Evolutionary conservation across 2,329 filamentous ascomycete species (phyloP), one percentile per base, ranked within the genome.

Genomic region (Chrysoporthe cubensis): DNA sequence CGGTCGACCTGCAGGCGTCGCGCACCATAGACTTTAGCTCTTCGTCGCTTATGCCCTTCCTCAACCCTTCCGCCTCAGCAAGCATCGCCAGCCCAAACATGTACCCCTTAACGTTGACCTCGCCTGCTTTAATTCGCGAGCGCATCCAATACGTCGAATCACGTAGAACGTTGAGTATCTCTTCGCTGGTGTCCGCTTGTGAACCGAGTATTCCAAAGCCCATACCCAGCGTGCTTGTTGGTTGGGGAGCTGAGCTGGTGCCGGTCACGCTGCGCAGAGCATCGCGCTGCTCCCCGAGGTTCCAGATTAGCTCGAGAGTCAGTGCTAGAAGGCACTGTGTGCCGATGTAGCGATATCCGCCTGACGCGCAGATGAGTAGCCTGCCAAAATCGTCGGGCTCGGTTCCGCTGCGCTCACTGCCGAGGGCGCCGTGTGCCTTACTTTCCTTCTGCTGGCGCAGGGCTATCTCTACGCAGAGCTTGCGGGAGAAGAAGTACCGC

Each of bases 81-180:
- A 71, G 71, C 0, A 84, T 71, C 14, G 82, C 71, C 9, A 73
- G 73, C 1, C 76, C 69, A 14, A 87, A 77, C 21, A 88, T 61
- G 52, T 82, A 82, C 0, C 83, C 83, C 70, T 88, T 88, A 26
- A 84, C 75, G 65, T 87, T 88, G 0, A 84, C 87, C 74, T 88
- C 84, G 1, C 84, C 86, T 0, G 77, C 78, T 58, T 79, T 71
- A n/a, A 87, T 76, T 9, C 75, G 77, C 6, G 72, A 70, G 57
- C 83, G 72, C 1, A 72, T 72, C 81, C 82, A 86, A 0, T 62
- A 61, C 48, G 77, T 79, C 0, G 78, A 75, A 13, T 85, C 80
- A 0, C 80, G 73, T 4, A 87, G 34, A 1, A 81, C 76, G 1
- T 73, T 73, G 0, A 84, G 65, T 1, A 86, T 71, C 64, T 86